A percentile compares a stretch with the other conserved stretches of the same genome.
Conservation (phyloP, 2,329 filamentous ascomycete species). For the Aspergillus cejpii region DNA sequence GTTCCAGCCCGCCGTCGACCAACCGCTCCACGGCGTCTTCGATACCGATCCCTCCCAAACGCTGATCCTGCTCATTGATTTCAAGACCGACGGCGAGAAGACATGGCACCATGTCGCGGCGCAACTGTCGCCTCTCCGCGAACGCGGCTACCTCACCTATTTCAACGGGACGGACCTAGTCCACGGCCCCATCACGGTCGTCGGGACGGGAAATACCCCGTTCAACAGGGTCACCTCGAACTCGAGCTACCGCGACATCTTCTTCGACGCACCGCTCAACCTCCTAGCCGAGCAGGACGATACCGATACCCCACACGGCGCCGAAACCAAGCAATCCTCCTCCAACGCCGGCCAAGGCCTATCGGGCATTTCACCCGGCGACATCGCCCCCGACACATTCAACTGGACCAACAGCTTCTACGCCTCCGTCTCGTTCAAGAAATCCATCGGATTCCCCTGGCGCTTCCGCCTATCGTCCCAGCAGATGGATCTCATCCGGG, state of each 20-base stretch:
- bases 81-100: conserved; percentile 37
- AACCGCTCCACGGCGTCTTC: conserved; percentile 45
- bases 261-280: conserved; percentile 50
- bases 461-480: conserved; percentile 41
- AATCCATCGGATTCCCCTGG: conserved; percentile 46
- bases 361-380: conserved; percentile 33
- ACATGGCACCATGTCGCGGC: conserved; percentile 35
- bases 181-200: conserved; percentile 47
- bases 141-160: conserved; percentile 46
- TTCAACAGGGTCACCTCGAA: conserved; percentile 45
- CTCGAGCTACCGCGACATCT: conserved; percentile 47
- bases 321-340: conserved; percentile 4
- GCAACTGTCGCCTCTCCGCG: conserved; percentile 45
- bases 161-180: conserved; percentile 42
- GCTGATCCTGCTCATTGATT: conserved; percentile 50
- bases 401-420: conserved; percentile 51
- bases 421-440: conserved; percentile 49
- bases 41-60: conserved; percentile 45
- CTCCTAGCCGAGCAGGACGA: conserved; percentile 25
- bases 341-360: conserved; percentile 42
- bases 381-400: conserved; percentile 40
- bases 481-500: conserved; percentile 45
- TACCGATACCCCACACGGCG: background rate
- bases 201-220: conserved; percentile 50
- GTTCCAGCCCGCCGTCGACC: conserved; percentile 28